Evolutionary conservation across 2,329 filamentous ascomycete species (phyloP).

Genomic region (Arthrobotrys sinensis): DNA sequence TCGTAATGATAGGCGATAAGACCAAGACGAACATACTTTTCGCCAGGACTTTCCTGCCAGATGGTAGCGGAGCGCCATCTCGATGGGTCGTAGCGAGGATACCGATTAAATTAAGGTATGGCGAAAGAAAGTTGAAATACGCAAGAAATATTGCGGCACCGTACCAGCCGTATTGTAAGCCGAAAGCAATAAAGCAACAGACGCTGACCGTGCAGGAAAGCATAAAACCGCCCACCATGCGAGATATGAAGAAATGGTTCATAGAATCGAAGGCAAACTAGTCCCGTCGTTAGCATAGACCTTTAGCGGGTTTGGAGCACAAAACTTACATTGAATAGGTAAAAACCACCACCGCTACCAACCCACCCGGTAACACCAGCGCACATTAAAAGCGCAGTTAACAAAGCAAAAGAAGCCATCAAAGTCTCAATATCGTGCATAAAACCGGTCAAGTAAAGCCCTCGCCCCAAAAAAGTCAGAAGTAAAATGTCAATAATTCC

Average conservation of each 20-base stretch:
- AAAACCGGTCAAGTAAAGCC: conserved; percentile 74
- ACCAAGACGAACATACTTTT: conserved; percentile 73
- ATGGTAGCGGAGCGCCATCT: conserved; percentile 72
- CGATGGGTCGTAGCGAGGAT: conserved; percentile 72
- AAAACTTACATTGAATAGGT: conserved; percentile 69
- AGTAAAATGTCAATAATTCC: conserved; percentile 76
- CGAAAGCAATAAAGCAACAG: conserved; percentile 72
- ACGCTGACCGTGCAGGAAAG: conserved; percentile 67
- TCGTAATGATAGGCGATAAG: conserved; percentile 73
- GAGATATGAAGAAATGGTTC: conserved; percentile 68
- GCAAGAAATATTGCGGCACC: conserved; percentile 74
- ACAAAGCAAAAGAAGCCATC: conserved; percentile 73
- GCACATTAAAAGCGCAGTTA: conserved; percentile 74
- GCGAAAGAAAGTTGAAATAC: conserved; percentile 74
- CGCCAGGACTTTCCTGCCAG: conserved; percentile 74
- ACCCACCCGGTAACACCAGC: conserved; percentile 77
- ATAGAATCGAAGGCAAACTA: conserved; percentile 68
- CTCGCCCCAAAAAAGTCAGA: conserved; percentile 74
- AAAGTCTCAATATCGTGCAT: conserved; percentile 72
- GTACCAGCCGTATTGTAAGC: conserved; percentile 68
- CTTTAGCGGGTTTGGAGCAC: conserved; percentile 67
- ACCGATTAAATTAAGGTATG: conserved; percentile 75
- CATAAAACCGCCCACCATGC: conserved; percentile 71
- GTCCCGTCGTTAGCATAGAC: neutral
- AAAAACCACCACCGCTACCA: conserved; percentile 76